Evolutionary conservation across 352 stramenopile genomes (phyloP).

Genomic region (Pythium volutum): DNA sequence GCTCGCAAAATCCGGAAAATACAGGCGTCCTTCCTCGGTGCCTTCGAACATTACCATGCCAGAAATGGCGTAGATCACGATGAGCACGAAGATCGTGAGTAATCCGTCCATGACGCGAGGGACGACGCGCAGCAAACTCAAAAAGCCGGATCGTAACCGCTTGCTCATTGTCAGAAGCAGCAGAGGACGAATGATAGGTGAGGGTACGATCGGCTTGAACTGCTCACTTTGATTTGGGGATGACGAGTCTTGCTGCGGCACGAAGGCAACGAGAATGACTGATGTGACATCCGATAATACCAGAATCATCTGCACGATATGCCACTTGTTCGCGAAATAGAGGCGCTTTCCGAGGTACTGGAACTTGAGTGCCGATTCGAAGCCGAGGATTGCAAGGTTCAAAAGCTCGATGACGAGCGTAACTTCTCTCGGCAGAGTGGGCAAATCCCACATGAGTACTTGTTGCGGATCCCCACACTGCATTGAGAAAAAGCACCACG

Average conservation of each 20-base stretch:
- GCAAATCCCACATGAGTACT: constrained; percentile 37
- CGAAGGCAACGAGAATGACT: constrained; percentile 35
- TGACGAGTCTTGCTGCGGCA: constrained; percentile 13
- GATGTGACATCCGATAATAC: constrained; percentile 41
- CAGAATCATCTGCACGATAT: constrained; percentile 43
- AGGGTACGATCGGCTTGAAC: constrained; percentile 33
- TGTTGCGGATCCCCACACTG: constrained; percentile 33
- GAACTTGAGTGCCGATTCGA: constrained; percentile 50
- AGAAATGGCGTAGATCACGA: constrained; percentile 54
- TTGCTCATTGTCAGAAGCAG: constrained; percentile 55
- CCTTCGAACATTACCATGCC: constrained; percentile 69
- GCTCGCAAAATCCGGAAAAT: constrained; percentile 52
- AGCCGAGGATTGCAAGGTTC: constrained; percentile 38
- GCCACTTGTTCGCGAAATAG: constrained; percentile 58
- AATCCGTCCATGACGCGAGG: constrained; percentile 45
- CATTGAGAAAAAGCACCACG: constrained; percentile 46
- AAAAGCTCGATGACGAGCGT: constrained; percentile 41
- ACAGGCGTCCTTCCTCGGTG: constrained; percentile 39
- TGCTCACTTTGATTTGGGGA: not conserved
- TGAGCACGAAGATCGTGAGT: constrained; percentile 42
- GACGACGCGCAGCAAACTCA: constrained; percentile 40
- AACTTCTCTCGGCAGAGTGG: constrained; percentile 27
- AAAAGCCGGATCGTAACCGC: constrained; percentile 41
- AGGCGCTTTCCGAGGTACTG: constrained; percentile 44
- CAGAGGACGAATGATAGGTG: constrained; percentile 41